Base-by-base conservation (phyloP, 2,329 filamentous ascomycete species). In the Colletotrichum somersetense region DNA sequence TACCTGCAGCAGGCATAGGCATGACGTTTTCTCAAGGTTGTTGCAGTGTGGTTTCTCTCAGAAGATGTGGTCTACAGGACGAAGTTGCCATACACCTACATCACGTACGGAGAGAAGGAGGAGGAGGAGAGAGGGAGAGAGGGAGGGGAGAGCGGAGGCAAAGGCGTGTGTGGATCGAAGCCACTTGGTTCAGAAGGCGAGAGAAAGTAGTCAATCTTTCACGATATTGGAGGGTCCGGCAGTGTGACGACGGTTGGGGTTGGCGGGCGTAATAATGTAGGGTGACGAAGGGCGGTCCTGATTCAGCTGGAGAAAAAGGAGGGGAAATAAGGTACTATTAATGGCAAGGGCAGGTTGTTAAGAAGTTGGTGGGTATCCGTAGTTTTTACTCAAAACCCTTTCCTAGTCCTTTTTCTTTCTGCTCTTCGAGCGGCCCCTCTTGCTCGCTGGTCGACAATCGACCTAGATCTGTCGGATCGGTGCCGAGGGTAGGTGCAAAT, bases 201-300 rank as follows among this genome's bases (percentile, higher is more conserved):
- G 30, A 61, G 66, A 72, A 70, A 61, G 61, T 64, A 65, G 46
- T 33, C 70, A 30, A 55, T 66, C 61, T 64, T 69, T 70, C 66
- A 72, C 70, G 70, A 72, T 72, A 59, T 70, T 66, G 55, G 70
- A 61, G 23, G 55, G 61, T 44, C 59, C 61, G 66, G 66, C 70
- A 72, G 33, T 35, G 66, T 61, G 40, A 64, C 61, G 40, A 64
- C 61, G 42, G 70, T 72, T 44, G 42, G 69, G 62, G 65, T 14
- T 53, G 42, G 50, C 66, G 59, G 66, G 46, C 53, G 48, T n/a
- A 55, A 63, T 30, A 46, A 40, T 40, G 62, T 66, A 40, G 61
- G 48, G 56, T 57, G 56, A 42, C 57, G 46, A 61, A 62, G 30
- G 55, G 66, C 50, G 59, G 59, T 42, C 62, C 59, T 57, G 48